Evolutionary conservation across 495 filamentous ascomycete genomes (phyloP).

Genomic region (Bacidia rubella): DNA sequence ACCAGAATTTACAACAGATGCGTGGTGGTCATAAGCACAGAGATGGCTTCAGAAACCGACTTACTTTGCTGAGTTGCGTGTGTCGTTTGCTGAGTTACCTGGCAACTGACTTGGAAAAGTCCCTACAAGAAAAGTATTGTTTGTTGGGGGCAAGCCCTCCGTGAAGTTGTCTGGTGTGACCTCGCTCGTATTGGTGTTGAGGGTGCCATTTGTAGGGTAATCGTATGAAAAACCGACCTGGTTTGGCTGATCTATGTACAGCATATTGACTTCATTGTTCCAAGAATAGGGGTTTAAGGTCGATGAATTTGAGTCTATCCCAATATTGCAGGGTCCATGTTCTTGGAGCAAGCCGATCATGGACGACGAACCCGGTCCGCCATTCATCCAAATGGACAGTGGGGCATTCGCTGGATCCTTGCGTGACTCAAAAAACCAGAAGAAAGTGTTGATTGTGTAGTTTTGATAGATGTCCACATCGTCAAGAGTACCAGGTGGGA

Average conservation of each 20-base stretch:
- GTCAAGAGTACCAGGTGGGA: slow-evolving; percentile 31
- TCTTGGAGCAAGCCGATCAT: slow-evolving; percentile 53
- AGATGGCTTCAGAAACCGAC: no score
- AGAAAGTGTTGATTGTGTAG: slow-evolving; percentile 27
- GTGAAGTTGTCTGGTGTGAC: slow-evolving; percentile 27
- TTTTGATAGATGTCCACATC: slow-evolving; percentile 6
- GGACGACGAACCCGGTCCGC: slow-evolving; percentile 43
- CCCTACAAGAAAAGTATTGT: slow-evolving; percentile 47
- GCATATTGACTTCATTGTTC: slow-evolving; percentile 29
- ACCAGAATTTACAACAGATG: slow-evolving; percentile 4
- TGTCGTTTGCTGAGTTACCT: slow-evolving; percentile 35
- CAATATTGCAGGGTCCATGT: slow-evolving; percentile 47
- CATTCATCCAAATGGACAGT: slow-evolving; percentile 40
- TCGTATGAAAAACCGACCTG: slow-evolving; percentile 50
- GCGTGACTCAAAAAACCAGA: slow-evolving; percentile 39
- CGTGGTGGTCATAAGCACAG: background rate
- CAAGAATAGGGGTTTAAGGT: slow-evolving; percentile 33
- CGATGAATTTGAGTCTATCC: slow-evolving; percentile 38
- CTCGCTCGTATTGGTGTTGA: slow-evolving; percentile 30
- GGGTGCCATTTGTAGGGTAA: slow-evolving; percentile 27
- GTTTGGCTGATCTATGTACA: slow-evolving; percentile 51
- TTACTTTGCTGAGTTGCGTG: slow-evolving; percentile 36
- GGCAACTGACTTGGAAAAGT: slow-evolving; percentile 39
- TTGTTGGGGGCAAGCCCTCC: slow-evolving; percentile 36
- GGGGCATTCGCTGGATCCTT: slow-evolving; percentile 38